These are phyloP conservation scores for Verticillium dahliae DNA, from an alignment of 2,329 filamentous ascomycete species.

Conservation along the genomic window DNA sequence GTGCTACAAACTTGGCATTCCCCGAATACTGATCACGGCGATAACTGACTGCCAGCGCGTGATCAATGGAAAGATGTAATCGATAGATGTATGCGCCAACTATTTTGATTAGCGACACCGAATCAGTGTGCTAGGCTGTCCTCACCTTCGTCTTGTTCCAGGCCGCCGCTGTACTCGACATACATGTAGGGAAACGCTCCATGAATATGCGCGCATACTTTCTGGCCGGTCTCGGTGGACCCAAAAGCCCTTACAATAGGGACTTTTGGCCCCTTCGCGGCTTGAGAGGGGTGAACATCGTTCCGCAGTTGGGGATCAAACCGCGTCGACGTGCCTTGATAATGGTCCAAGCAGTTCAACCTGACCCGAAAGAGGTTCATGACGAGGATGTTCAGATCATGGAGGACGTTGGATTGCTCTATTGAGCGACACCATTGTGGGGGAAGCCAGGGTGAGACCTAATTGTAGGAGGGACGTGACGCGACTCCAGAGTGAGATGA, in stretches of 20 bases:
- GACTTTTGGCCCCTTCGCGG: slow-evolving; percentile 62
- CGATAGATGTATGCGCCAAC: slow-evolving; percentile 71
- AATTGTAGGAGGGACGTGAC: background rate
- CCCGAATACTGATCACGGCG: slow-evolving; percentile 66
- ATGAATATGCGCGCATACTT: slow-evolving; percentile 92
- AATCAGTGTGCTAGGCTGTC: background rate
- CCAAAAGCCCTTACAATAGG: slow-evolving; percentile 89
- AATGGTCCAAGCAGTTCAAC: slow-evolving; percentile 93
- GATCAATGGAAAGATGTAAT: slow-evolving; percentile 82
- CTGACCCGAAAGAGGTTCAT: slow-evolving; percentile 80
- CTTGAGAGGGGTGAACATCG: slow-evolving; percentile 51
- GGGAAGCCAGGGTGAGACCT: background rate
- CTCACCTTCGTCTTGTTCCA: slow-evolving; percentile 63
- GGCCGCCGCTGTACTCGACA: slow-evolving; percentile 70
- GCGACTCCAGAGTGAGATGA: background rate
- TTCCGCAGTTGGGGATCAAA: slow-evolving; percentile 76
- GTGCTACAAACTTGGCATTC: slow-evolving; percentile 68
- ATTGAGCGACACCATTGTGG: background rate
- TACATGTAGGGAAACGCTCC: slow-evolving; percentile 96
- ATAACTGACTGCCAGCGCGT: slow-evolving; percentile 81
- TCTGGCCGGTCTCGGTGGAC: slow-evolving; percentile 88
- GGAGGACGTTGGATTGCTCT: background rate
- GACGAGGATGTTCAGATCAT: slow-evolving; percentile 3
- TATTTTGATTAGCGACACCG: slow-evolving; percentile 21
- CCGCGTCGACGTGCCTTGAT: slow-evolving; percentile 71